These are phyloP conservation scores for Fusarium sp. DNA, from an alignment of 2,329 filamentous ascomycete species.

Conservation along the genomic window DNA sequence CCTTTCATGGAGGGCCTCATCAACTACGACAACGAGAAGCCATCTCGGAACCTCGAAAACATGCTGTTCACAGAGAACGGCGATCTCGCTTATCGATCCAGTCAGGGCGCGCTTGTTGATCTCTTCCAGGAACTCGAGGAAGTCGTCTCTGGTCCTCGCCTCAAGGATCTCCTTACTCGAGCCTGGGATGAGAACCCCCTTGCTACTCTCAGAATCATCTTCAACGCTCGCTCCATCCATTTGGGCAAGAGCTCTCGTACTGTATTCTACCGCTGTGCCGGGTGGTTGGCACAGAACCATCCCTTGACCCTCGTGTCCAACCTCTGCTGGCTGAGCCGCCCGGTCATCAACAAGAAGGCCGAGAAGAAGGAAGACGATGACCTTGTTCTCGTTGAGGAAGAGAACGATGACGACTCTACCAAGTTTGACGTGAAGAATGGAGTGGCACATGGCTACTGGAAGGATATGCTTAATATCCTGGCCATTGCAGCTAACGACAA, in stretches of 20 bases:
- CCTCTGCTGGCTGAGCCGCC: conserved; percentile 63
- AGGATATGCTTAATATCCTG: conserved; percentile 67
- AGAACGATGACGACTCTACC: conserved; percentile 48
- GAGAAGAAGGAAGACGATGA: conserved; percentile 50
- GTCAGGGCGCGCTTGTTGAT: conserved; percentile 58
- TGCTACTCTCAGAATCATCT: conserved; percentile 66
- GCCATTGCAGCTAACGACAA: conserved; percentile 59
- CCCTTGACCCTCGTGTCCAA: conserved; percentile 63
- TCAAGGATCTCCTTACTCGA: conserved; percentile 54
- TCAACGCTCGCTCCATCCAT: conserved; percentile 69
- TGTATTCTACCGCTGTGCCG: conserved; percentile 61
- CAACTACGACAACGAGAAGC: conserved; percentile 23
- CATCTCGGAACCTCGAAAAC: conserved; percentile 45
- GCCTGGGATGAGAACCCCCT: conserved; percentile 61
- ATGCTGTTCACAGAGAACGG: conserved; percentile 63
- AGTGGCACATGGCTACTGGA: conserved; percentile 69
- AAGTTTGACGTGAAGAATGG: conserved; percentile 56
- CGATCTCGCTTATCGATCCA: conserved; percentile 59
- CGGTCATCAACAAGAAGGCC: conserved; percentile 63
- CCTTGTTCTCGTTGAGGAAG: conserved; percentile 45
- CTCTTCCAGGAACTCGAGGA: conserved; percentile 63
- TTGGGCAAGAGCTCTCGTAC: conserved; percentile 61
- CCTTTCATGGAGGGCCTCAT: conserved; percentile 50
- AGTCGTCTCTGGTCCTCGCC: conserved; percentile 45
- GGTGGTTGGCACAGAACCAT: conserved; percentile 65